These are phyloP conservation scores for Heterobasidion irregulare DNA, from an alignment of 1,284 basidiomycete genomes.

Conservation along the genomic window DNA sequence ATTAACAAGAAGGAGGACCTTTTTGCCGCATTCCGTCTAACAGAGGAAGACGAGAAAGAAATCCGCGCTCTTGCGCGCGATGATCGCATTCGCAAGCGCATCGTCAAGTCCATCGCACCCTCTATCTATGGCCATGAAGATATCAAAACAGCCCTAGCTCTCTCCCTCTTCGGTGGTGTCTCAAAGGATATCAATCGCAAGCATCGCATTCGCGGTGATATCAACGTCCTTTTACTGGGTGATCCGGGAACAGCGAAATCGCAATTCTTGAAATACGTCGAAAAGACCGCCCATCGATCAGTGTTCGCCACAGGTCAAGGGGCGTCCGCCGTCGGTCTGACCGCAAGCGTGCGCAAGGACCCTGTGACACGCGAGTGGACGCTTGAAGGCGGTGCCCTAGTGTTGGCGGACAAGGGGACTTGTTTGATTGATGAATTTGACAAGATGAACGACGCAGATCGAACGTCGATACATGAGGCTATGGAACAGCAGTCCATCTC, in stretches of 20 bases:
- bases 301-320: conserved; percentile 99
- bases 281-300: conserved; percentile 95
- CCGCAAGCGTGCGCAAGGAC: conserved; percentile 96
- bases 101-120: conserved; percentile 97
- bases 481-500: conserved; percentile 99
- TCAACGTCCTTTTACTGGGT: conserved; percentile 92
- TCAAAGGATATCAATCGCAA: conserved; percentile 96
- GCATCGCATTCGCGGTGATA: conserved; percentile 94
- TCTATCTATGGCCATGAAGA: conserved; percentile 99
- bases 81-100: conserved; percentile 92
- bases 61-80: conserved; percentile 85
- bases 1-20: conserved; percentile 95
- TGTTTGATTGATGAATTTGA: conserved; percentile 99
- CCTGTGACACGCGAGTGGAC: conserved; percentile 98
- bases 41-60: conserved; percentile 92
- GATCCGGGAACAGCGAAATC: conserved; percentile 99
- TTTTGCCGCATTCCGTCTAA: conserved; percentile 93
- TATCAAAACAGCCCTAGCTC: conserved; percentile 95
- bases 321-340: conserved; percentile 96
- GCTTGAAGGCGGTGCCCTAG: conserved; percentile 94
- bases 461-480: conserved; percentile 98
- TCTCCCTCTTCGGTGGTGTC: conserved; percentile 92
- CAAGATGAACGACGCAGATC: conserved; percentile 99
- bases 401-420: conserved; percentile 97
- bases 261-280: conserved; percentile 98